phyloP scores from a whole-genome alignment of 495 filamentous ascomycete genomes.

The Annulohypoxylon stygium region DNA sequence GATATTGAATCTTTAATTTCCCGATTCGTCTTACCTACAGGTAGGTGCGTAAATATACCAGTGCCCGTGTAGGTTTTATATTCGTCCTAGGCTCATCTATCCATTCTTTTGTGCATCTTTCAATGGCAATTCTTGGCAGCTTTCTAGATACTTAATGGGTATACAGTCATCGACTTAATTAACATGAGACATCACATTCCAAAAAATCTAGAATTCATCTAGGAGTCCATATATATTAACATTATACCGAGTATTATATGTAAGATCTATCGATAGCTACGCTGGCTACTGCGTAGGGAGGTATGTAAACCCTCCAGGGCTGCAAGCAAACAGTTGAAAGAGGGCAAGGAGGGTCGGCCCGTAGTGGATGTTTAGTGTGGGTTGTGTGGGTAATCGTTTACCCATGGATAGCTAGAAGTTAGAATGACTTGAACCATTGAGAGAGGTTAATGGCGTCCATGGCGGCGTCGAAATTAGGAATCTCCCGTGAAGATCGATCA shows the following conservation, averaged over 20 bases:
- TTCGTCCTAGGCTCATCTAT: neutral
- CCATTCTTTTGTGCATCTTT: neutral
- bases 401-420: too few species aligned
- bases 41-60: neutral
- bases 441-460: too few species aligned
- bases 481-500: slow-evolving; percentile 31
- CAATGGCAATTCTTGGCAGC: neutral
- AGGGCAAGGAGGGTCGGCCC: slow-evolving; percentile 30
- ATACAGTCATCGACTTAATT: neutral
- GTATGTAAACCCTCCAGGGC: neutral
- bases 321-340: slow-evolving; percentile 15
- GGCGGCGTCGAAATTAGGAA: slow-evolving; percentile 19
- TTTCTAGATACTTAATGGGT: neutral
- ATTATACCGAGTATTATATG: slow-evolving; percentile 9
- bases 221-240: neutral
- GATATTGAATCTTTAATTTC: slow-evolving; percentile 2
- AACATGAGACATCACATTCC: neutral
- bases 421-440: too few species aligned
- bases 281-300: neutral
- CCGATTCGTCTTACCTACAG: neutral
- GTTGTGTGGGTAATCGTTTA: slow-evolving; percentile 19
- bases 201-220: slow-evolving; percentile 3
- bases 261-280: neutral
- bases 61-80: neutral
- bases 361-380: slow-evolving; percentile 31